A percentile compares a stretch with the other conserved stretches of the same genome.
phyloP scores from a whole-genome alignment of 805 yeast genomes.

The Kodamaea lidongshanica region DNA sequence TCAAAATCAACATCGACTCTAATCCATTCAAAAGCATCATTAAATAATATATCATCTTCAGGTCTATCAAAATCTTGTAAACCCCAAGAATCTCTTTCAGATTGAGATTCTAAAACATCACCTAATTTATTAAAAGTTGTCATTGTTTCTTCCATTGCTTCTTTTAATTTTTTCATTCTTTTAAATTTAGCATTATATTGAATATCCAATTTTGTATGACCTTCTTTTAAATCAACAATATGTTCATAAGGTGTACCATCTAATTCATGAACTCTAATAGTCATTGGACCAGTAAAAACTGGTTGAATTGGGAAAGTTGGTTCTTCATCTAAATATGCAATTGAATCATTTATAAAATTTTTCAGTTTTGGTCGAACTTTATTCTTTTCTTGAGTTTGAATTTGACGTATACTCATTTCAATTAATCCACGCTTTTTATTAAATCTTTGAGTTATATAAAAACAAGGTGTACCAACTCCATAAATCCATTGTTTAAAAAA shows the following conservation, averaged over 20 bases:
- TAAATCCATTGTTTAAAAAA: conserved; percentile 93
- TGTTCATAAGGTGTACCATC: conserved; percentile 99
- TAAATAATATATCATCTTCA: conserved; percentile 60
- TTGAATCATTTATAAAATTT: conserved; percentile 43
- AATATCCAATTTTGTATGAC: conserved; percentile 79
- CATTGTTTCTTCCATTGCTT: conserved; percentile 35
- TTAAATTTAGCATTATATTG: conserved; percentile 93
- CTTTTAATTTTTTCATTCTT: conserved; percentile 60
- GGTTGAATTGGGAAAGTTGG: conserved; percentile 34
- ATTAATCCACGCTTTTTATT: conserved; percentile 90
- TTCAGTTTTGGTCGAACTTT: conserved; percentile 29
- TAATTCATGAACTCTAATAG: conserved; percentile 93
- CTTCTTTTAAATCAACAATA: conserved; percentile 84
- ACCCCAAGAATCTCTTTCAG: conserved; percentile 66
- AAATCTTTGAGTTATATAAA: conserved; percentile 84
- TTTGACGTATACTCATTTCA: conserved; percentile 91
- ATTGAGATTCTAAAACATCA: conserved; percentile 57
- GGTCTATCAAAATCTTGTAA: conserved; percentile 63
- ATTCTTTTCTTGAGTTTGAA: conserved; percentile 60
- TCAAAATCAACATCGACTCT: conserved; percentile 97
- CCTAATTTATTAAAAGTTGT: conserved; percentile 52
- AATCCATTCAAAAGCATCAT: conserved; percentile 96
- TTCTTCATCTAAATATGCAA: conserved; percentile 37
- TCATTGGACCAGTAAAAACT: conserved; percentile 91
- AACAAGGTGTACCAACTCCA: conserved; percentile 83